Conservation (phyloP, 495 filamentous ascomycete genomes). For the Parathielavia appendiculata region DNA sequence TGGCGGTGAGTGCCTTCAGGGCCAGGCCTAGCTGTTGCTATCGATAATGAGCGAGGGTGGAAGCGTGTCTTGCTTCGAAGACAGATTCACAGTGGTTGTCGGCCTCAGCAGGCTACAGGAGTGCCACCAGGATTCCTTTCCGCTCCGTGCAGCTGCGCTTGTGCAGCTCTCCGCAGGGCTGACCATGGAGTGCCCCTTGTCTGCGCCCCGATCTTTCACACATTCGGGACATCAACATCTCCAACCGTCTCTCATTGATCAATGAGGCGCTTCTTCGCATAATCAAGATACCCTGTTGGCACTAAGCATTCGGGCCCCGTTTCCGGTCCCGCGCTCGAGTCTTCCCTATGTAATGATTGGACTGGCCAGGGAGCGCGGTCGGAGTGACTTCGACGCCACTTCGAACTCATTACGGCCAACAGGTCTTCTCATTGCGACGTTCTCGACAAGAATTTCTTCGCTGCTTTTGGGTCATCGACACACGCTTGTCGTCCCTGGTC, state of each 20-base stretch:
- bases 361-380: neutral
- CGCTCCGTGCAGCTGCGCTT: neutral
- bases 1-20: neutral
- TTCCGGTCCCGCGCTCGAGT: constrained; percentile 4
- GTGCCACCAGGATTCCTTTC: neutral
- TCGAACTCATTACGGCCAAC: neutral
- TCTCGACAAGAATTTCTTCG: neutral
- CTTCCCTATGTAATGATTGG: constrained; percentile 7
- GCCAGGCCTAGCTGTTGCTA: neutral
- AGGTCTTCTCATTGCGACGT: neutral
- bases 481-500: neutral
- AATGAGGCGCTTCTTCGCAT: neutral
- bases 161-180: constrained; percentile 2
- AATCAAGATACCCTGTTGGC: neutral
- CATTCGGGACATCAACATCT: neutral
- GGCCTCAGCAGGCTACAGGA: constrained; percentile 1
- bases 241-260: constrained; percentile 10
- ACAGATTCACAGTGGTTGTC: neutral
- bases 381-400: neutral
- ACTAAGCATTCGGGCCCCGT: neutral
- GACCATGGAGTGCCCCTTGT: neutral
- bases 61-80: neutral
- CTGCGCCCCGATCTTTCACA: constrained; percentile 7
- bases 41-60: neutral
- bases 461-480: neutral